Percentiles rank a stretch among this genome's conserved stretches.
Conservation (phyloP, 768 basidiomycete genomes). For the Mycena vulgaris region DNA sequence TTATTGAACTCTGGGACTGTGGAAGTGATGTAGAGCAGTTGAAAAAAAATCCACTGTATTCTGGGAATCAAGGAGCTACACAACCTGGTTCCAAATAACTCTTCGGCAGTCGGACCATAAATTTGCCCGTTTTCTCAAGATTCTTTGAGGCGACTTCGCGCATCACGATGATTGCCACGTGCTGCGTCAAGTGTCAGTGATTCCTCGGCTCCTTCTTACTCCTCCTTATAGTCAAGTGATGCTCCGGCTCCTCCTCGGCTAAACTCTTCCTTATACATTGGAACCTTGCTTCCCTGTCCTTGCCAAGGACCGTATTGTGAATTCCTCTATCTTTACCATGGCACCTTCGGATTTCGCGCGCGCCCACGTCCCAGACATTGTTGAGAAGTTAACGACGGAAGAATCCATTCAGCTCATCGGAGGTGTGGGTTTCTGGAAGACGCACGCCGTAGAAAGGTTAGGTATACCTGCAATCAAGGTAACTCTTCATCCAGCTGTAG, state of each 20-base stretch:
- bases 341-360: constrained; percentile 78
- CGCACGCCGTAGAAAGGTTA: constrained; percentile 73
- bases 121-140: no score
- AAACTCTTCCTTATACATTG: constrained; percentile 21
- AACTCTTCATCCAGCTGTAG: constrained; percentile 24
- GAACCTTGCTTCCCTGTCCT: neutral
- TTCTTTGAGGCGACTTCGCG: no score
- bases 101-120: no score
- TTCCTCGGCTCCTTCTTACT: no score
- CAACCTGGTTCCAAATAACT: no score
- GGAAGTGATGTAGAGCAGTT: no score
- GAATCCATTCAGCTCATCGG: constrained; percentile 82
- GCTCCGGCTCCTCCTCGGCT: constrained; percentile 26
- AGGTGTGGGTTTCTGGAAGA: constrained; percentile 87
- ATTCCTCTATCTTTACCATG: constrained; percentile 56
- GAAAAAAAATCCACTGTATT: no score
- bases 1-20: no score
- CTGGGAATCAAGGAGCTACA: no score
- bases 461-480: constrained; percentile 83
- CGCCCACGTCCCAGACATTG: constrained; percentile 71
- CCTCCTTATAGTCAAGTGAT: constrained; percentile 23
- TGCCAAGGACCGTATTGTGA: neutral
- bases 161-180: no score
- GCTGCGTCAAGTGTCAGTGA: no score
- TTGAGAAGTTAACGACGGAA: constrained; percentile 79